Base-by-base conservation (phyloP, 2,329 filamentous ascomycete genomes). In the Cladophialophora bantiana region DNA sequence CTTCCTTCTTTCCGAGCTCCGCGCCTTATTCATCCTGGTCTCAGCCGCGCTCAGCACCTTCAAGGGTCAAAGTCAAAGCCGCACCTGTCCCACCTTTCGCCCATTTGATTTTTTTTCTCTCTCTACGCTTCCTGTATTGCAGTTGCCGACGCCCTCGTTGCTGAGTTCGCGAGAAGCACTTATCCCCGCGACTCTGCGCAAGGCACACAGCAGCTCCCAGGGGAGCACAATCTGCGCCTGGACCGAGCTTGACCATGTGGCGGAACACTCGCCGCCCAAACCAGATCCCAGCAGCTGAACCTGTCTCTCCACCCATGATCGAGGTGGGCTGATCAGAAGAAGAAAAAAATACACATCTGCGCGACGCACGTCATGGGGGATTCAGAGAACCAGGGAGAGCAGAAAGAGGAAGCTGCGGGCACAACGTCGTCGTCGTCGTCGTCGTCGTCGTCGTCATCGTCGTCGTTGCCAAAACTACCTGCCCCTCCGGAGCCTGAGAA, bases 401-500 rank as follows among this genome's bases (percentile, higher is more conserved):
- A 61, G 57, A 40, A 69, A 67, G 68, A 68, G 62, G 54, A 63
- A 42, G 65, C 40, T 36, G 53, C 64, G 48, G 42, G 42, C n/a
- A 40, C 61, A 26, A 60, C 67, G 32, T 40, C 42, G 32, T 1
- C 42, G 42, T 20, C 42, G n/a, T 26, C 45, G 45, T 50, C 45
- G 45, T 9, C 26, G 7, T 45, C 45, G 4, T 26, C 67, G 32
- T 53, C 31, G 32, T 26, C 67, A 26, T 53, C 31, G 32, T 26
- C 45, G 45, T 50, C 45, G 45, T 9, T 50, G 7, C 59, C 45
- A 9, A 59, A 64, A 20, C 65, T 70, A 12, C 73, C 73, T 50
- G 64, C 70, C 18, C 62, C 70, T 36, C 73, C 73, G 12, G 68
- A 74, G 48, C 73, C 73, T 3, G 70, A 68, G 57, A 72, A 69